Evolutionary conservation across 768 basidiomycete species (phyloP).

Genomic region (Boletus insuetus): DNA sequence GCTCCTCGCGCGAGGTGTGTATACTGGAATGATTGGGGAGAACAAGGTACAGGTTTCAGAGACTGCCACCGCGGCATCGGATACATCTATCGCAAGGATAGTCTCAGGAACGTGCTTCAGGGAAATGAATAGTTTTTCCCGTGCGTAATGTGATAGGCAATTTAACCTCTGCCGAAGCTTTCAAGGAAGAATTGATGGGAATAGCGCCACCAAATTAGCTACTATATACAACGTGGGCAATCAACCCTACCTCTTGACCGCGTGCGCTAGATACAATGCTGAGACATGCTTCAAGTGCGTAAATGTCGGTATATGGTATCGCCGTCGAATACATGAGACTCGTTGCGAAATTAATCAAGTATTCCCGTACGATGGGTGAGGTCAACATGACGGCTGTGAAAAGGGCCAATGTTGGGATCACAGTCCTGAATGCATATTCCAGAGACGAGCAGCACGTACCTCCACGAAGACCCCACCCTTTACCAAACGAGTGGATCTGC

Average conservation of each 20-base stretch:
- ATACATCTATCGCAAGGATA: slow-evolving; percentile 1
- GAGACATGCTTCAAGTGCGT: slow-evolving; percentile 43
- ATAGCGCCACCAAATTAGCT: not conserved
- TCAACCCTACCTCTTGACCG: slow-evolving; percentile 19
- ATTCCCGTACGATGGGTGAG: slow-evolving; percentile 14
- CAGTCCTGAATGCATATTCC: too few species aligned
- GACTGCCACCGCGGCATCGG: not conserved
- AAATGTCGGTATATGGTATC: slow-evolving; percentile 20
- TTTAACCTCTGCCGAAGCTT: slow-evolving; percentile 17
- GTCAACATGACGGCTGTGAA: slow-evolving; percentile 19
- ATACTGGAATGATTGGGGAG: slow-evolving; percentile 23
- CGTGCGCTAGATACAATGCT: slow-evolving; percentile 8
- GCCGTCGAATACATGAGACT: slow-evolving; percentile 23
- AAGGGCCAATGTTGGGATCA: not conserved
- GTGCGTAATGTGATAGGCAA: slow-evolving; percentile 13
- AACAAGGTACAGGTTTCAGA: not conserved
- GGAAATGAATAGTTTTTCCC: not conserved
- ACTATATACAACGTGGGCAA: not conserved
- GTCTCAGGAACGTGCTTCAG: slow-evolving; percentile 6
- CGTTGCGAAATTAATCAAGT: slow-evolving; percentile 21
- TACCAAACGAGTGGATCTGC: slow-evolving; percentile 54
- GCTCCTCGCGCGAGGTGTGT: slow-evolving; percentile 5
- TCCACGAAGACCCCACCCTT: slow-evolving; percentile 28
- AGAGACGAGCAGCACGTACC: not conserved
- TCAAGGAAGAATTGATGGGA: not conserved